Evolutionary conservation across 2,329 filamentous ascomycete species (phyloP).

Genomic region (Cordyceps javanica): DNA sequence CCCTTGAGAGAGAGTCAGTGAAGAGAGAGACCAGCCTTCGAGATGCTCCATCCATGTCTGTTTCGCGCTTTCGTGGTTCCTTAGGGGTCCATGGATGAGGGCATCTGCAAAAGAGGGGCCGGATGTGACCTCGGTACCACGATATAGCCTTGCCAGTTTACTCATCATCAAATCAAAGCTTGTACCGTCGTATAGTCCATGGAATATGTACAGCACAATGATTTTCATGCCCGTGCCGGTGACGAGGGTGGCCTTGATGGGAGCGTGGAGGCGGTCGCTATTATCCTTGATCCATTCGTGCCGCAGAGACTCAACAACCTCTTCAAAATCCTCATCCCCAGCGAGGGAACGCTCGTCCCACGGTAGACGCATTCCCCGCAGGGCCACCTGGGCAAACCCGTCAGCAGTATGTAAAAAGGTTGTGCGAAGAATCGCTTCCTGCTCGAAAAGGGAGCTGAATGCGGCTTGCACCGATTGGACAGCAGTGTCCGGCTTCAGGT

Average conservation of each 20-base stretch:
- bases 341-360: conserved; percentile 37
- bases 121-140: conserved; percentile 16
- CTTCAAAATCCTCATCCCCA: conserved; percentile 25
- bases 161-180: conserved; percentile 65
- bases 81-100: conserved; percentile 63
- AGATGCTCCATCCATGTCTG: conserved; percentile 65
- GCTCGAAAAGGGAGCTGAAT: conserved; percentile 48
- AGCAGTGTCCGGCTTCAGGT: conserved; percentile 41
- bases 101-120: conserved; percentile 59
- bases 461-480: conserved; percentile 43
- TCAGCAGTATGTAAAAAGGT: conserved; percentile 66
- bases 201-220: conserved; percentile 68
- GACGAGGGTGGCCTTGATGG: conserved; percentile 46
- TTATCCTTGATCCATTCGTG: conserved; percentile 51
- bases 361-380: conserved; percentile 35
- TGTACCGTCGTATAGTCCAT: conserved; percentile 80
- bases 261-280: conserved; percentile 38
- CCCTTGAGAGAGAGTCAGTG: neutral
- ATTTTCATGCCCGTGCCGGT: conserved; percentile 21
- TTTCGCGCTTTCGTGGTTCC: conserved; percentile 32
- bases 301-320: conserved; percentile 30
- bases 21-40: conserved; percentile 20
- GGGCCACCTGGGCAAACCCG: conserved; percentile 68
- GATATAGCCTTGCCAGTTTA: conserved; percentile 35
- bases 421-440: conserved; percentile 63